Evolutionary conservation across 2,329 filamentous ascomycete species (phyloP).

Genomic region (Neopestalotiopsis sp.): DNA sequence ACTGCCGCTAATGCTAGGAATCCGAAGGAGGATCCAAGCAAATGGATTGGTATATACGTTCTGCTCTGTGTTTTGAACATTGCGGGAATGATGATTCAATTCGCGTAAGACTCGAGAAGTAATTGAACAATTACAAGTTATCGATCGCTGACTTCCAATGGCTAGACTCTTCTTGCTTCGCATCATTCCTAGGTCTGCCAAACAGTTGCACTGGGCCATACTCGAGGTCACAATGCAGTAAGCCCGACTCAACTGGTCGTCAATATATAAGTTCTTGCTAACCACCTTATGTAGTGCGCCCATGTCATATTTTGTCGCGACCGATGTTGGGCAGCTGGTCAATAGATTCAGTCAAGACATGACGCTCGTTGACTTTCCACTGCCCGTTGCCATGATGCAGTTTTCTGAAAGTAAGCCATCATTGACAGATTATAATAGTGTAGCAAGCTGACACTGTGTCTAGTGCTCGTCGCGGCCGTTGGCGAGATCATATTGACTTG

Average conservation of each 20-base stretch:
- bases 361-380: constrained; percentile 14
- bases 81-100: constrained; percentile 5
- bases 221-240: constrained; percentile 14
- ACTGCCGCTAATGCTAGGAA: constrained; percentile 13
- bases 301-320: constrained; percentile 17
- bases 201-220: constrained; percentile 8
- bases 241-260: neutral
- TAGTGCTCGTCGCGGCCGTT: neutral
- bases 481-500: constrained; percentile 17
- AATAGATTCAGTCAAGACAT: constrained; percentile 19
- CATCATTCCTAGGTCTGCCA: constrained; percentile 14
- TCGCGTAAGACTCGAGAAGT: neutral
- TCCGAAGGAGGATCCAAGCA: constrained; percentile 6
- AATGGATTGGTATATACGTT: constrained; percentile 17
- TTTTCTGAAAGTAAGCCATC: constrained; percentile 8
- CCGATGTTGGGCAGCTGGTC: constrained; percentile 13
- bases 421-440: neutral
- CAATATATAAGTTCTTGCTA: neutral
- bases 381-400: constrained; percentile 15
- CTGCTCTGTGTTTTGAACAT: constrained; percentile 14
- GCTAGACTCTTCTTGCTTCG: constrained; percentile 9
- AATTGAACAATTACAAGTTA: neutral
- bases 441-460: neutral
- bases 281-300: neutral
- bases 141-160: neutral